Percentiles rank a stretch among this genome's conserved stretches.
Conservation (phyloP, 2,329 filamentous ascomycete genomes). For the Pseudonectria foliicola region DNA sequence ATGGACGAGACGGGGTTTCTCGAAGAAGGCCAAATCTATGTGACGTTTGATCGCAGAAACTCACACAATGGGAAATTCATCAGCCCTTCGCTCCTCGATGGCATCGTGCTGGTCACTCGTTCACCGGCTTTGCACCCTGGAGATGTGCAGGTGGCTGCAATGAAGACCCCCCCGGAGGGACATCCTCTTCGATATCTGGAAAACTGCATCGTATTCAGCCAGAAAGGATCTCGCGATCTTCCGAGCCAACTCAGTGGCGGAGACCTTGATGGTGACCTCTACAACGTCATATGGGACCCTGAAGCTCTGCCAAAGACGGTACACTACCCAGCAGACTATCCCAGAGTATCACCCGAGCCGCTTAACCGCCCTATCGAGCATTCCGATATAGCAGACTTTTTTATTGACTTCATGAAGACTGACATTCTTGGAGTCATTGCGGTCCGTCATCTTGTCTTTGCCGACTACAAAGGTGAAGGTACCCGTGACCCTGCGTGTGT, state of each 20-base stretch:
- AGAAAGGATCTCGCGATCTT: slow-evolving; percentile 62
- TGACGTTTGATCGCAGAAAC: slow-evolving; percentile 44
- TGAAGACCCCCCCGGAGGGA: slow-evolving; percentile 50
- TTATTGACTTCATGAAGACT: slow-evolving; percentile 67
- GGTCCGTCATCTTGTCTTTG: slow-evolving; percentile 54
- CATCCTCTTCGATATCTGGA: slow-evolving; percentile 56
- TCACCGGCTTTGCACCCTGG: slow-evolving; percentile 77
- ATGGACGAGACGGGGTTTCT: slow-evolving; percentile 75
- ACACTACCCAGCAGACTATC: slow-evolving; percentile 63
- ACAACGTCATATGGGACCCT: slow-evolving; percentile 69
- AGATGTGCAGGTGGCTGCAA: slow-evolving; percentile 62
- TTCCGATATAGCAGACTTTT: slow-evolving; percentile 71
- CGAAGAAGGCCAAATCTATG: slow-evolving; percentile 60
- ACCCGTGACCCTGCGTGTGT: slow-evolving; percentile 45
- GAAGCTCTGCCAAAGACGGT: slow-evolving; percentile 35
- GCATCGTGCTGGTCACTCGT: slow-evolving; percentile 60
- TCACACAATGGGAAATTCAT: slow-evolving; percentile 17
- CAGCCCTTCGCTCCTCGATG: slow-evolving; percentile 24
- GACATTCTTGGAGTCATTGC: slow-evolving; percentile 62
- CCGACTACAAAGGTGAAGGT: slow-evolving; percentile 48
- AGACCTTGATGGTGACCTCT: slow-evolving; percentile 78
- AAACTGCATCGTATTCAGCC: slow-evolving; percentile 76
- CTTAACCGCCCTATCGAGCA: slow-evolving; percentile 53
- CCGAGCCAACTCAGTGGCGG: slow-evolving; percentile 75
- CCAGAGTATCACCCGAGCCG: slow-evolving; percentile 45